A percentile compares a stretch with the other conserved stretches of the same genome.
phyloP scores from a whole-genome alignment of 441 rosid species.

The Euphorbia celastroides region DNA sequence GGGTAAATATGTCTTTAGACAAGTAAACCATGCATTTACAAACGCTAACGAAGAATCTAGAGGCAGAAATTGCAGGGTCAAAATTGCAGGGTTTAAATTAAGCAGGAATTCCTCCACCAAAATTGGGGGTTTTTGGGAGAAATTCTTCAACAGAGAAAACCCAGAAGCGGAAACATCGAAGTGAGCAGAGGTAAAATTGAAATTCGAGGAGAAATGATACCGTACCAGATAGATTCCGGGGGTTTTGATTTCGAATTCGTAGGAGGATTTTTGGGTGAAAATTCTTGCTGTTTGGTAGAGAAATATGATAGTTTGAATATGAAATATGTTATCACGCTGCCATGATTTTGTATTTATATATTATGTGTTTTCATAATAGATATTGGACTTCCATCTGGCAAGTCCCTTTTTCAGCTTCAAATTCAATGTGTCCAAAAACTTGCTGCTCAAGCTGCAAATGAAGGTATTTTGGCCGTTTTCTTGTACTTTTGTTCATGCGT shows the following conservation, averaged over 20 bases:
- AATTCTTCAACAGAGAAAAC: constrained; percentile 29
- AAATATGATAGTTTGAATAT: constrained; percentile 13
- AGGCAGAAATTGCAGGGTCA: constrained; percentile 23
- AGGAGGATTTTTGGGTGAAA: constrained; percentile 28
- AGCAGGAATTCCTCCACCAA: constrained; percentile 24
- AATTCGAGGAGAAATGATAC: constrained; percentile 36
- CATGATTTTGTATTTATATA: constrained; percentile 11
- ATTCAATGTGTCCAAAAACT: constrained; percentile 80
- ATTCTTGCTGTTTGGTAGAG: constrained; percentile 31
- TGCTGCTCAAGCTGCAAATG: constrained; percentile 72
- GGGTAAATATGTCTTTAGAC: no score
- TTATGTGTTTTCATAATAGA: constrained; percentile 40
- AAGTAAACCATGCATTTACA: constrained; percentile 48
- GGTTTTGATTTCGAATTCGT: constrained; percentile 29
- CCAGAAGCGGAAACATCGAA: constrained; percentile 40
- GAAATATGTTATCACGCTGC: constrained; percentile 5
- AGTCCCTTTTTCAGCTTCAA: constrained; percentile 95
- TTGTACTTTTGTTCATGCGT: constrained; percentile 5
- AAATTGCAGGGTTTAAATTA: constrained; percentile 19
- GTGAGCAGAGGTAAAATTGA: constrained; percentile 27
- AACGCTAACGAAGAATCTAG: constrained; percentile 31
- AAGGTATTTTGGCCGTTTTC: constrained; percentile 43
- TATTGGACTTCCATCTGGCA: constrained; percentile 96
- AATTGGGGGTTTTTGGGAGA: constrained; percentile 15
- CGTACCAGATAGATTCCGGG: constrained; percentile 39